Percentiles rank a stretch among this genome's conserved stretches.
phyloP scores from a whole-genome alignment of 352 stramenopile species.

The Globisporangium okanoganense region DNA sequence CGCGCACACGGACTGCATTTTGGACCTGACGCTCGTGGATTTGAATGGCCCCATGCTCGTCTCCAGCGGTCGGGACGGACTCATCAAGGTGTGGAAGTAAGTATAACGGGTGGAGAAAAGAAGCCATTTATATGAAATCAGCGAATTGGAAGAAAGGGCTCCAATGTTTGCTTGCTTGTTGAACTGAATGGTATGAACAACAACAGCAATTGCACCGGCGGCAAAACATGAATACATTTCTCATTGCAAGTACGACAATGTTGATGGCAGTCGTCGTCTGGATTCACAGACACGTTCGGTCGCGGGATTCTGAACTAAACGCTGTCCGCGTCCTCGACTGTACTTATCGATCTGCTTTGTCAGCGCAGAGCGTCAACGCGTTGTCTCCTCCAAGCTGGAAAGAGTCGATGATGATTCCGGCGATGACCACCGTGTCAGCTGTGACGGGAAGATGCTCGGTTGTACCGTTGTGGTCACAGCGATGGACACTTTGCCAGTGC shows the following conservation, averaged over 20 bases:
- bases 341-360: too few relatives aligned
- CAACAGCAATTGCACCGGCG: neutral
- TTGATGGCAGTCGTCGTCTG: neutral
- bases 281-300: neutral
- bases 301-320: too few relatives aligned
- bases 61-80: slow-evolving; percentile 91
- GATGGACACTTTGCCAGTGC: too few relatives aligned
- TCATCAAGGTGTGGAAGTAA: slow-evolving; percentile 97
- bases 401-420: too few relatives aligned
- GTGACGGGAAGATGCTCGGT: too few relatives aligned
- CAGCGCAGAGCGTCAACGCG: too few relatives aligned
- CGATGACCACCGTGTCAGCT: too few relatives aligned
- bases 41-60: slow-evolving; percentile 90
- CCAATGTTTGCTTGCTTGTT: neutral
- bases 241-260: neutral
- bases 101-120: neutral
- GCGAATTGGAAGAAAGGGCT: neutral
- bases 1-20: slow-evolving; percentile 92
- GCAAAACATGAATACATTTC: neutral
- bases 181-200: neutral
- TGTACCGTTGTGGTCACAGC: too few relatives aligned
- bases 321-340: neutral
- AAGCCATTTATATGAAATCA: neutral
- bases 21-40: slow-evolving; percentile 94
- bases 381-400: too few relatives aligned